phyloP scores from a whole-genome alignment of 495 filamentous ascomycete genomes.

The Penicillium goetzii region DNA sequence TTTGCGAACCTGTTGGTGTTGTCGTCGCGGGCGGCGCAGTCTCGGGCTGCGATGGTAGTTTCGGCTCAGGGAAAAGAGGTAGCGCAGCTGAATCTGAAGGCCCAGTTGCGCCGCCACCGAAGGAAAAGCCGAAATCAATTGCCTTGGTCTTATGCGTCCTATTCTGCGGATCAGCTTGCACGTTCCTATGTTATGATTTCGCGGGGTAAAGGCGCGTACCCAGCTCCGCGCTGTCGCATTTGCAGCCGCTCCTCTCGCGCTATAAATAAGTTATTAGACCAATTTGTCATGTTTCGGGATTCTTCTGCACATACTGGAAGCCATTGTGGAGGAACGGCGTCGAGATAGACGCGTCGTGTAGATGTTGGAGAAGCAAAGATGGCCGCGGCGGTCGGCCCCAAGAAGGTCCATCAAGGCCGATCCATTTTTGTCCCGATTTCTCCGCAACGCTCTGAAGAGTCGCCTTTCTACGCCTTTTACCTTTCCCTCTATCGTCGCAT shows the following conservation, averaged over 20 bases:
- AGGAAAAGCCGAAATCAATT: constrained; percentile 56
- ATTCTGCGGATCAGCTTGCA: constrained; percentile 27
- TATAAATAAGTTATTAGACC: constrained; percentile 33
- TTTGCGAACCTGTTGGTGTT: constrained; percentile 16
- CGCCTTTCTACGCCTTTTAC: constrained; percentile 5
- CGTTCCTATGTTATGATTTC: constrained; percentile 26
- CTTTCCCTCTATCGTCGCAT: neutral
- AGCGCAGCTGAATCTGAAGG: constrained; percentile 18
- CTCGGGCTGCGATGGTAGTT: constrained; percentile 24
- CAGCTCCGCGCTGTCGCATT: constrained; percentile 64
- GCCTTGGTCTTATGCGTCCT: constrained; percentile 53
- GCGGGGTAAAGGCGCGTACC: constrained; percentile 50
- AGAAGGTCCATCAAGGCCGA: constrained; percentile 28
- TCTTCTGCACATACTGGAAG: constrained; percentile 42
- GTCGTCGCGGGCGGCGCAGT: constrained; percentile 19
- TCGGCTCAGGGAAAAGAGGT: constrained; percentile 28
- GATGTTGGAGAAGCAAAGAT: constrained; percentile 28
- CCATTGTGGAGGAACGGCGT: constrained; percentile 46
- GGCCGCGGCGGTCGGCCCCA: constrained; percentile 28
- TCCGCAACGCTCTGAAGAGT: constrained; percentile 29
- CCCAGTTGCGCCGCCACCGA: constrained; percentile 34
- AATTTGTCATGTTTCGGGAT: neutral
- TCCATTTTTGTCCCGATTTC: constrained; percentile 40
- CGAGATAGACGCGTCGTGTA: constrained; percentile 43
- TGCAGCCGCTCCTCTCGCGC: constrained; percentile 58